Base-by-base conservation (phyloP, 768 basidiomycete species). In the Lactifluus pinguis region DNA sequence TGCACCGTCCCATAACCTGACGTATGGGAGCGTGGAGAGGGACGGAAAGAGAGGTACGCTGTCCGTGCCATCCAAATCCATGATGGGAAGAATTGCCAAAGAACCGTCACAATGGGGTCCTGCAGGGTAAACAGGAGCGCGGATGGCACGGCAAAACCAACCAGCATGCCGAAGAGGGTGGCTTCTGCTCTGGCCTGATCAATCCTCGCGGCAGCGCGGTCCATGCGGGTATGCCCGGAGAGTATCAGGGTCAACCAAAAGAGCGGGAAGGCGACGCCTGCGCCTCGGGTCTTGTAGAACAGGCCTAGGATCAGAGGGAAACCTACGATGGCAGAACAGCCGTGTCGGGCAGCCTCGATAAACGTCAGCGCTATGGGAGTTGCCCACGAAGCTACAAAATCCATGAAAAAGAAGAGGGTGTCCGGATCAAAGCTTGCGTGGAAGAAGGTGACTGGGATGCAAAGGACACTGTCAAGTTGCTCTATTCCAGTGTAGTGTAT, bases 161-260 rank as follows among this genome's bases (percentile, higher is more conserved):
- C 48, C 29, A 60, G 32, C 5, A 66, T 19, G 29, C 59, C 63
- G 11, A 66, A 66, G 34, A 66, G 59, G 19, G 55, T 19, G 3
- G 65, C 65, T n/a, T 64, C 63, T 17, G 65, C 65, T 9, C 49
- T 49, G 21, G 65, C 65, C 19, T 64, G 65, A 21, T 63, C 56
- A 32, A 66, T 61, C 52, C 53, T 58, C 3, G 59, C 56, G 2
- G 58, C n/a, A 8, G 14, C 30, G 44, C 25, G 29, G 9, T 41
- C 17, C 34, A 60, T 21, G 42, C 42, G 57, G 38, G 54, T 17
- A 14, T 60, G 62, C 11, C 62, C 65, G 21, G 65, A 51, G 25
- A 66, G 48, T 25, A 66, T 58, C 1, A 64, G 15, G 8, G 54
- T 41, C 2, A 64, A 13, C 63, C 65, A 66, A 42, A 49, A 66